phyloP scores from a whole-genome alignment of 208 protist species.

The Acanthamoeba sp. region DNA sequence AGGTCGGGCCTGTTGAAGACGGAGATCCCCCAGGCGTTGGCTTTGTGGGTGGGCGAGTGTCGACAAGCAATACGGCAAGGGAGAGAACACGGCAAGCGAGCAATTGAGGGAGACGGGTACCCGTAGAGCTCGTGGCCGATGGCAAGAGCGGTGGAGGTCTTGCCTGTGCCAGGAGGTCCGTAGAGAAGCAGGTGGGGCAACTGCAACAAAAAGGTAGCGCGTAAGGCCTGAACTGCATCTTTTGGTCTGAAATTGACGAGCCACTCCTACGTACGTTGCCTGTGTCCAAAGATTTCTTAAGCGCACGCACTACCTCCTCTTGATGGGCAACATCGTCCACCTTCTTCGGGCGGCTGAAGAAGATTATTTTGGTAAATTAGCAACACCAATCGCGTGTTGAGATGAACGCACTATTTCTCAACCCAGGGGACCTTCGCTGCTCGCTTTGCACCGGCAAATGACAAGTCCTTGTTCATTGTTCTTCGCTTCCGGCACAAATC shows the following conservation, averaged over 20 bases:
- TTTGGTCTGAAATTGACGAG: background rate
- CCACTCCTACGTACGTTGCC: constrained; percentile 85
- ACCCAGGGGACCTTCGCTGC: constrained; percentile 73
- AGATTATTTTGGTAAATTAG: too few species aligned
- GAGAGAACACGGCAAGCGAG: too few species aligned
- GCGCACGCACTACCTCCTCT: constrained; percentile 95
- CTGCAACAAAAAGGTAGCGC: constrained; percentile 76
- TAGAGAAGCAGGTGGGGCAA: constrained; percentile 99
- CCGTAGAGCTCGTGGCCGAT: constrained; percentile 98
- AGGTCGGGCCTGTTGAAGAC: constrained; percentile 88
- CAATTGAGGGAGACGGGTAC: constrained; percentile 72
- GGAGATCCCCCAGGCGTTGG: too few species aligned
- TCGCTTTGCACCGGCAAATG: background rate
- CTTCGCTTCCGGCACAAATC: background rate
- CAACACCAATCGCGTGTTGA: too few species aligned
- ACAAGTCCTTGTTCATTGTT: background rate
- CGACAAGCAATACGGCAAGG: too few species aligned
- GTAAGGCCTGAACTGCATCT: background rate
- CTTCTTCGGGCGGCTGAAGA: constrained; percentile 93
- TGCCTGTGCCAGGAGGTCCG: constrained; percentile 98
- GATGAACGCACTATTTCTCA: constrained; percentile 80
- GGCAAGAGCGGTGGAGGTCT: constrained; percentile 99
- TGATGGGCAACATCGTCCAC: constrained; percentile 97
- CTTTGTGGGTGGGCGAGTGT: too few species aligned
- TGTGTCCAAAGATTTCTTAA: constrained; percentile 93